These are phyloP conservation scores for Plenodomus tracheiphilus DNA, from an alignment of 2,329 filamentous ascomycete species.

Conservation along the genomic window DNA sequence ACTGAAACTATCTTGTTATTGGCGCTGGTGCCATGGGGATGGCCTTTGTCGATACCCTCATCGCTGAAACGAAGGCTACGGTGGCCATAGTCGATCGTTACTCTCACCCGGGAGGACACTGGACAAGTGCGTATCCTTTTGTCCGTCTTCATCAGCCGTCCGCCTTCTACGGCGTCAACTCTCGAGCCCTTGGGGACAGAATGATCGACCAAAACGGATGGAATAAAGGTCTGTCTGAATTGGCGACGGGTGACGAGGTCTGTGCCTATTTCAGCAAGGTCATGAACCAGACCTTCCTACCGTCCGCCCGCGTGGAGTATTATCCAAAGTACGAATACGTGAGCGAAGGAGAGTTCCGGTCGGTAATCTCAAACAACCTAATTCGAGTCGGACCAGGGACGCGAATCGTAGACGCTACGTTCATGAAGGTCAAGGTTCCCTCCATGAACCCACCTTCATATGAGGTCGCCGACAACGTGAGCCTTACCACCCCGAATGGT, in stretches of 20 bases:
- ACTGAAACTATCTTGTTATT: conserved; percentile 1
- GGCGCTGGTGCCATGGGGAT: conserved; percentile 2
- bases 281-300: background rate
- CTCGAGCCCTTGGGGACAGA: background rate
- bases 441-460: background rate
- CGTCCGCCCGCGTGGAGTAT: background rate
- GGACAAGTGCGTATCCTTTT: conserved; percentile 1
- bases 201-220: background rate
- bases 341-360: background rate
- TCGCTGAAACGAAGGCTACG: background rate
- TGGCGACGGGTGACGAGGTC: background rate
- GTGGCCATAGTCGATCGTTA: background rate
- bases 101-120: background rate
- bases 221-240: background rate
- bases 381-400: background rate
- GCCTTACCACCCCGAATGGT: background rate
- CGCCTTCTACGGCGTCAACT: background rate
- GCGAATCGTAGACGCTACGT: conserved; percentile 1
- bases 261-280: conserved; percentile 1
- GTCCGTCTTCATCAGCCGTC: background rate
- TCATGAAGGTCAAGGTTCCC: background rate
- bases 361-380: background rate
- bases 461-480: background rate
- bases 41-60: conserved; percentile 1
- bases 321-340: background rate